Evolutionary conservation across 2,329 filamentous ascomycete species (phyloP).

Genomic region (Penicillium sp.): DNA sequence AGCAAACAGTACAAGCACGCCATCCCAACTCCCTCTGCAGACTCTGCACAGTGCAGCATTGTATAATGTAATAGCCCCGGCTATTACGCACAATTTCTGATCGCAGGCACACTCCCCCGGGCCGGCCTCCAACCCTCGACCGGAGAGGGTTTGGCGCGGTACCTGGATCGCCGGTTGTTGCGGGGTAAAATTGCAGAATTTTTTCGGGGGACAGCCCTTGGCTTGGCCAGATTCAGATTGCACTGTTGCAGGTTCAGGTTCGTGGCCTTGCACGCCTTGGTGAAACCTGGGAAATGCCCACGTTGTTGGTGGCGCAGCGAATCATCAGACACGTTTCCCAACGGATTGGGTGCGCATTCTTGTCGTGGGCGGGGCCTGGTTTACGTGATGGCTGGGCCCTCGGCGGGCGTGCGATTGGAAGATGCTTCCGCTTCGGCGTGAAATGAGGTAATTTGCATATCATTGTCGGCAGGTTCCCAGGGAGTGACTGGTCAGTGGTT

Average conservation of each 20-base stretch:
- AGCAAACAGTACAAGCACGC: neutral
- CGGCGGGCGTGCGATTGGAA: conserved; percentile 27
- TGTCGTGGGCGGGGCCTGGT: conserved; percentile 13
- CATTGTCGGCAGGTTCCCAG: neutral
- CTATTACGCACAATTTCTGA: conserved; percentile 9
- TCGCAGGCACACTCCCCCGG: conserved; percentile 10
- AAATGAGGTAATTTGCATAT: conserved; percentile 22
- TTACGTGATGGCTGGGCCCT: conserved; percentile 27
- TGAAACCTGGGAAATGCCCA: neutral
- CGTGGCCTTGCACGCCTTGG: neutral
- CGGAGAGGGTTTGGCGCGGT: conserved; percentile 19
- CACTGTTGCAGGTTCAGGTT: neutral
- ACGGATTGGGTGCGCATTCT: conserved; percentile 2
- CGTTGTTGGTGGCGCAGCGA: neutral
- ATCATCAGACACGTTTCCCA: conserved; percentile 1
- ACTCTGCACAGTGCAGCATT: neutral
- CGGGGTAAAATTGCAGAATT: conserved; percentile 19
- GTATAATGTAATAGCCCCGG: conserved; percentile 14
- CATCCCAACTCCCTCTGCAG: neutral
- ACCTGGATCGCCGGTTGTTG: conserved; percentile 27
- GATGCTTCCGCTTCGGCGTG: conserved; percentile 18
- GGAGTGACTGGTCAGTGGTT: neutral
- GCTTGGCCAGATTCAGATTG: neutral
- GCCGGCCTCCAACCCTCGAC: conserved; percentile 24
- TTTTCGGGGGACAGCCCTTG: neutral